Evolutionary conservation across 352 stramenopile genomes (phyloP).

Genomic region (Pythium volutum): DNA sequence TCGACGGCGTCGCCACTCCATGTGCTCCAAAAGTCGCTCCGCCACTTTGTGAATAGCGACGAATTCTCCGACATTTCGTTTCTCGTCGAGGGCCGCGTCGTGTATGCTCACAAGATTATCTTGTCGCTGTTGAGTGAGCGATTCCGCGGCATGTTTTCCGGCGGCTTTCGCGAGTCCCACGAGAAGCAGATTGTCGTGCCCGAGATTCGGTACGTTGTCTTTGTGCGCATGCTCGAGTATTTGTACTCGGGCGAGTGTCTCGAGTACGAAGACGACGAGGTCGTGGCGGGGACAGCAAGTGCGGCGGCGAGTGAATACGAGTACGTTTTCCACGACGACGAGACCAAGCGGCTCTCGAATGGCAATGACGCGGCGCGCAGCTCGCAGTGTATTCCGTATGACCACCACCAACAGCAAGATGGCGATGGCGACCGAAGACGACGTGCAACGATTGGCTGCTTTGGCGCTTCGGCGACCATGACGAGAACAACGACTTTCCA

Average conservation of each 20-base stretch:
- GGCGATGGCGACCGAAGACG: background rate
- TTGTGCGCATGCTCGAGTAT: slow-evolving; percentile 93
- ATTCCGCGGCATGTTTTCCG: slow-evolving; percentile 95
- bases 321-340: slow-evolving; percentile 3
- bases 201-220: slow-evolving; percentile 88
- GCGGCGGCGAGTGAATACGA: background rate
- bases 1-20: slow-evolving; percentile 55
- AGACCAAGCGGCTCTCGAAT: slow-evolving; percentile 19
- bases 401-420: slow-evolving; percentile 1
- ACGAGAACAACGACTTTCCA: slow-evolving; percentile 1
- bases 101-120: slow-evolving; percentile 94
- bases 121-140: slow-evolving; percentile 91
- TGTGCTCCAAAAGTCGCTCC: slow-evolving; percentile 71
- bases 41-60: slow-evolving; percentile 90
- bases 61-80: slow-evolving; percentile 96
- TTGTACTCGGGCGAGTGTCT: slow-evolving; percentile 87
- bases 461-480: slow-evolving; percentile 5
- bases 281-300: background rate
- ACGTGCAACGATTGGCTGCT: background rate
- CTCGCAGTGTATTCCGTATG: background rate
- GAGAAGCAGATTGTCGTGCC: slow-evolving; percentile 86
- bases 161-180: slow-evolving; percentile 87
- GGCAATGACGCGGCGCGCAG: slow-evolving; percentile 18
- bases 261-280: slow-evolving; percentile 22
- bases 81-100: slow-evolving; percentile 89